These are phyloP conservation scores for Beauveria scarabaeidicola DNA, from an alignment of 2,329 filamentous ascomycete species.

Conservation along the genomic window DNA sequence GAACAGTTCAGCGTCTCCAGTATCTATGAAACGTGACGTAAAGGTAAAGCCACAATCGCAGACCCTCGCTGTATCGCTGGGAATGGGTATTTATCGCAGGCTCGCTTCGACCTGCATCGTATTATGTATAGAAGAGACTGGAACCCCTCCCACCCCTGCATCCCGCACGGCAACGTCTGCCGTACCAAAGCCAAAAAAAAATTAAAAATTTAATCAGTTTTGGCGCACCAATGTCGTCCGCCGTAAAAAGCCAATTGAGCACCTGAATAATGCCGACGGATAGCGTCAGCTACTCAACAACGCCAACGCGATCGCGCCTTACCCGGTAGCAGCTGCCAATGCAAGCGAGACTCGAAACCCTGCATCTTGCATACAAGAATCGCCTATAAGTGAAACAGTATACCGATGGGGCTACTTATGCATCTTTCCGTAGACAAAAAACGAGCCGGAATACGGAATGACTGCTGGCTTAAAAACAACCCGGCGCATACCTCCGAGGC, in stretches of 20 bases:
- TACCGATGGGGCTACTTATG: background rate
- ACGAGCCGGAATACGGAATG: background rate
- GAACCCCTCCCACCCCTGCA: background rate
- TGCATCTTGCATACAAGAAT: background rate
- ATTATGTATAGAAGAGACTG: background rate
- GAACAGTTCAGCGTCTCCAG: background rate
- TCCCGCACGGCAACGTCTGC: background rate
- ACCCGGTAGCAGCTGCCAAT: background rate
- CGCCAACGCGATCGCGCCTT: background rate
- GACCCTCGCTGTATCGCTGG: background rate
- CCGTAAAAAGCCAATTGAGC: background rate
- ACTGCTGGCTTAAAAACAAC: background rate
- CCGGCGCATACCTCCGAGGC: background rate
- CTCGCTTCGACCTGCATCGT: conserved; percentile 1
- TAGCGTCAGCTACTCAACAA: background rate
- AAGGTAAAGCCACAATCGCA: conserved; percentile 1
- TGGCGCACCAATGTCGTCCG: too few species aligned
- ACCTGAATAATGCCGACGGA: conserved; percentile 1
- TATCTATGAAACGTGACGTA: conserved; percentile 8
- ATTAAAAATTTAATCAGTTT: background rate
- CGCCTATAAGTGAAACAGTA: background rate
- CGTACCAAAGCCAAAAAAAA: background rate
- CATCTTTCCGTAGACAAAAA: background rate
- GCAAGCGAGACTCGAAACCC: background rate
- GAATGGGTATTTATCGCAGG: background rate